Percentiles rank a stretch among this genome's conserved stretches.
Conservation (phyloP, 371 early-diverging fungal genomes). For the Dichotomocladium elegans region DNA sequence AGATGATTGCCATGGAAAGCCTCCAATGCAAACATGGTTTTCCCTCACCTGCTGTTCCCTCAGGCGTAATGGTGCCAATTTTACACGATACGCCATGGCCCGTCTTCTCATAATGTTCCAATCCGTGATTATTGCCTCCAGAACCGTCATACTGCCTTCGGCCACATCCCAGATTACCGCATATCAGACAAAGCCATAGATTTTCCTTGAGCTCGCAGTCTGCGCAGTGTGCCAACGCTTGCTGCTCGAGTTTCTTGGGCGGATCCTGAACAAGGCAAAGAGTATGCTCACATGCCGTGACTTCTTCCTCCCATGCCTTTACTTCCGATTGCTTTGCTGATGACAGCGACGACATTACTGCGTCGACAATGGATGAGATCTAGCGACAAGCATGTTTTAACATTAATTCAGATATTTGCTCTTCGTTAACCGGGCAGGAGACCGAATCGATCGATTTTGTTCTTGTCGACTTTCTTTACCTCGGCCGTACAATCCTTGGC, state of each 20-base stretch:
- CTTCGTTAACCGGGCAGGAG: background rate
- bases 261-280: constrained; percentile 62
- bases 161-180: constrained; percentile 80
- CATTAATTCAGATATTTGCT: background rate
- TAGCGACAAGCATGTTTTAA: background rate
- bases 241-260: constrained; percentile 44
- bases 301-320: constrained; percentile 91
- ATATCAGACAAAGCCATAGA: constrained; percentile 77
- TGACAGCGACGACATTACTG: constrained; percentile 72
- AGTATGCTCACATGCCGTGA: constrained; percentile 80
- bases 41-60: constrained; percentile 82
- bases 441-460: background rate
- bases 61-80: constrained; percentile 96
- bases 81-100: constrained; percentile 87
- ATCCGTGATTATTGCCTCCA: constrained; percentile 99
- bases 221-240: constrained; percentile 72
- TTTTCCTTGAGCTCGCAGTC: constrained; percentile 87
- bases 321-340: constrained; percentile 84
- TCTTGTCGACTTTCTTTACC: constrained; percentile 9
- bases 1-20: background rate
- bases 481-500: constrained; percentile 23
- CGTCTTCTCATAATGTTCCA: constrained; percentile 82
- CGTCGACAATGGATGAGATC: constrained; percentile 46
- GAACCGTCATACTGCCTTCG: constrained; percentile 93
- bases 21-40: background rate